These are phyloP conservation scores for Penicillium flavigenum DNA, from an alignment of 495 filamentous ascomycete species.

Conservation along the genomic window DNA sequence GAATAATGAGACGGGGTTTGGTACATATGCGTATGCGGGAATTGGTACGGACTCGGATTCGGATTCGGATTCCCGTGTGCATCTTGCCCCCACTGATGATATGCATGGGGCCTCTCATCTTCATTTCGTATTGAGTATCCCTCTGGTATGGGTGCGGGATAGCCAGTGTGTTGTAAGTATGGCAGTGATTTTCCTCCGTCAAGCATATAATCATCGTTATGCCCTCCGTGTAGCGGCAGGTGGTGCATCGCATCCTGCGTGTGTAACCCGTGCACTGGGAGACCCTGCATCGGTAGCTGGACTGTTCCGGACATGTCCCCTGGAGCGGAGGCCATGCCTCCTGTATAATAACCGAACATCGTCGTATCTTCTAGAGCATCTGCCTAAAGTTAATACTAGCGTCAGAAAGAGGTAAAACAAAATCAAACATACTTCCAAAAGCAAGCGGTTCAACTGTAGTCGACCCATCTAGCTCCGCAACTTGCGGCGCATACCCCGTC, in stretches of 20 bases:
- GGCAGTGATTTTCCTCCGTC: neutral
- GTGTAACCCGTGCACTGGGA: constrained; percentile 5
- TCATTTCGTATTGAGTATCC: constrained; percentile 5
- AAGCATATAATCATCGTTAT: neutral
- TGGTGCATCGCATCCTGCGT: neutral
- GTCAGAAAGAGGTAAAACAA: neutral
- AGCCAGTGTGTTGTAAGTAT: neutral
- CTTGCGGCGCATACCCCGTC: constrained; percentile 13
- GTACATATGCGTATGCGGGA: constrained; percentile 1
- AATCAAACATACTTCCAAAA: neutral
- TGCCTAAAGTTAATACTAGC: neutral
- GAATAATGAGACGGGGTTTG: constrained; percentile 14
- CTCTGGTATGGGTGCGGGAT: neutral
- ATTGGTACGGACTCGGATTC: neutral
- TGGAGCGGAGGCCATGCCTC: constrained; percentile 13
- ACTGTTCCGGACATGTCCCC: constrained; percentile 15
- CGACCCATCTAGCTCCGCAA: constrained; percentile 14
- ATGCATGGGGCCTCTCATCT: constrained; percentile 6
- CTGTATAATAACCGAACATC: constrained; percentile 13
- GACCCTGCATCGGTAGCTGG: constrained; percentile 7
- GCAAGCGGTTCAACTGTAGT: neutral
- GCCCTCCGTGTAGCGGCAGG: neutral
- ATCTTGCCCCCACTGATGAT: constrained; percentile 19
- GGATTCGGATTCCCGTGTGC: constrained; percentile 8
- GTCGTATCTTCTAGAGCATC: constrained; percentile 15